phyloP scores from a whole-genome alignment of 371 early-diverging fungal species.

The Mortierella sp. region DNA sequence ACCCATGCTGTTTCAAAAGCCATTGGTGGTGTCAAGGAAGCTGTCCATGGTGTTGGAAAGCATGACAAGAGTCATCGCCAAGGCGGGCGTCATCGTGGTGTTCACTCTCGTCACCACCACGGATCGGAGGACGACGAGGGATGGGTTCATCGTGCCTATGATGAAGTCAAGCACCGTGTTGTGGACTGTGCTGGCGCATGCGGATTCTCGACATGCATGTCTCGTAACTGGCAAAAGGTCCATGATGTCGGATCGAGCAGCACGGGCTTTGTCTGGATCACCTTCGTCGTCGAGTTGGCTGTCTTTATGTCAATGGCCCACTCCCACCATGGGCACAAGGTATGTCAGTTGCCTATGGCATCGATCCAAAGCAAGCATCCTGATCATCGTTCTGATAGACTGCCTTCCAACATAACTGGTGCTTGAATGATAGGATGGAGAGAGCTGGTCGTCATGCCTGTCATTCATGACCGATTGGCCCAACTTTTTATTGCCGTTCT shows the following conservation, averaged over 20 bases:
- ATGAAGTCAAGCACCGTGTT: constrained; percentile 21
- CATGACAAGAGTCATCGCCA: constrained; percentile 1
- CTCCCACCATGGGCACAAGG: constrained; percentile 14
- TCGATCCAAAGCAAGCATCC: neutral
- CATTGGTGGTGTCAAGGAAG: constrained; percentile 6
- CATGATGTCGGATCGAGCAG: constrained; percentile 38
- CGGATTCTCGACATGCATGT: constrained; percentile 11
- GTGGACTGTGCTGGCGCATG: constrained; percentile 15
- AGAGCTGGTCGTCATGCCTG: constrained; percentile 19
- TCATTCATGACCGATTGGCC: constrained; percentile 33
- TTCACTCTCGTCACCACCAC: constrained; percentile 4
- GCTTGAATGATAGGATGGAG: constrained; percentile 6
- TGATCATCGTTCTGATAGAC: too few species aligned
- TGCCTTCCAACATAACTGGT: too few species aligned
- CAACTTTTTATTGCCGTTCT: constrained; percentile 36
- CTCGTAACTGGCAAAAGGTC: constrained; percentile 13
- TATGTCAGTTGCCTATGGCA: neutral
- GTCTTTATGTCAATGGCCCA: constrained; percentile 21
- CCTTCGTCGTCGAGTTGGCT: constrained; percentile 29
- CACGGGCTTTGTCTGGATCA: constrained; percentile 39
- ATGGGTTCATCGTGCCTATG: constrained; percentile 1
- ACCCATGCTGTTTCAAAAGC: constrained; percentile 6
- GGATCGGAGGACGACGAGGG: constrained; percentile 3
- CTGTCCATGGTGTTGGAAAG: neutral
- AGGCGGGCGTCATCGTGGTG: neutral